These are phyloP conservation scores for Murraya paniculata DNA, from an alignment of 345 rosid species.

Conservation along the genomic window DNA sequence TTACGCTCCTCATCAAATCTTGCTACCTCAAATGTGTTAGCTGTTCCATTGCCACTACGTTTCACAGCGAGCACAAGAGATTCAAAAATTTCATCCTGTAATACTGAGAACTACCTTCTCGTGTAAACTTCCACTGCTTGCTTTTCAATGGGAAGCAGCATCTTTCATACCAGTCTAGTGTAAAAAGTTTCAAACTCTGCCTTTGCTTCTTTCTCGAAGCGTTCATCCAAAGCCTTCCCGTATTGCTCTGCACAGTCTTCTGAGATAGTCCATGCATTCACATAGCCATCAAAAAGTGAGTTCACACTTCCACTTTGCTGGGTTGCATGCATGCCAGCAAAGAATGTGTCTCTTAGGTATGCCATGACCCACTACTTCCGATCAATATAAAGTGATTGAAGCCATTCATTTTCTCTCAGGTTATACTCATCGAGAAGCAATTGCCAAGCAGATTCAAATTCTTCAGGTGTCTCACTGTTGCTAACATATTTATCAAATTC, in stretches of 20 bases:
- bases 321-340: slow-evolving; percentile 28
- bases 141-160: slow-evolving; percentile 37
- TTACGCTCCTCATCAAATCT: slow-evolving; percentile 31
- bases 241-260: slow-evolving; percentile 31
- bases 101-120: slow-evolving; percentile 19
- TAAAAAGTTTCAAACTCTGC: slow-evolving; percentile 32
- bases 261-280: slow-evolving; percentile 26
- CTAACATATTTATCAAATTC: slow-evolving; percentile 28
- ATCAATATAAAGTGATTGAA: slow-evolving; percentile 31
- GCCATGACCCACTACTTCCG: slow-evolving; percentile 28
- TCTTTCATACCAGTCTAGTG: slow-evolving; percentile 32
- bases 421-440: slow-evolving; percentile 32
- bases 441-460: slow-evolving; percentile 36
- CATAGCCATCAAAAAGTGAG: slow-evolving; percentile 39
- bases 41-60: slow-evolving; percentile 14
- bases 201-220: slow-evolving; percentile 23
- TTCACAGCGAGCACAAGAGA: slow-evolving; percentile 31
- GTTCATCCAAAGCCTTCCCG: slow-evolving; percentile 28
- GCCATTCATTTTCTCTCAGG: slow-evolving; percentile 31
- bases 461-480: slow-evolving; percentile 26
- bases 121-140: slow-evolving; percentile 34
- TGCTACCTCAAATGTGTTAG: slow-evolving; percentile 21
- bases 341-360: slow-evolving; percentile 28
- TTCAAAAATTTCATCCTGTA: slow-evolving; percentile 35
- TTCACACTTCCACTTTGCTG: slow-evolving; percentile 25